Base-by-base conservation (phyloP, 495 filamentous ascomycete species). In the Aspergillus haitiensis region DNA sequence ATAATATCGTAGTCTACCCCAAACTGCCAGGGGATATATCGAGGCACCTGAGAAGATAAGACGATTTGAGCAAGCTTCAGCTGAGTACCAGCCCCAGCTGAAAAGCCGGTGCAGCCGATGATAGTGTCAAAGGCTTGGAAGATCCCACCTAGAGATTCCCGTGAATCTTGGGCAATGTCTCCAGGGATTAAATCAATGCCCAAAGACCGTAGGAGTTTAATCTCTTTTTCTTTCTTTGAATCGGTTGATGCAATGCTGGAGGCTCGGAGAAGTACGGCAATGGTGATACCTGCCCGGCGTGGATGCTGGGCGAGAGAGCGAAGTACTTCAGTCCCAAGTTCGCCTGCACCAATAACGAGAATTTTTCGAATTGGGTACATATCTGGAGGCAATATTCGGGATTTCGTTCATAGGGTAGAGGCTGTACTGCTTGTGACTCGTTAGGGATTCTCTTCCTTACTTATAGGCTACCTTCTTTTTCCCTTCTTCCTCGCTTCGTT, bases 21-120 rank as follows among this genome's bases (percentile, higher is more conserved):
- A 67, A 84, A 87, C 67, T 90, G 85, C 85, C 86, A 87, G 2
- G 86, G 84, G 12, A 87, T 68, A 60, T 79, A 87, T 7, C 79
- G 64, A 12, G 56, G 48, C 0, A 77, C 69, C 1, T 70, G 67
- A 0, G 82, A 82, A 9, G 60, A 57, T 5, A 88, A 69, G 0
- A 78, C 81, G 0, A 84, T 84, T 3, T 61, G 61, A 0, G 81
- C 71, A 32, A 86, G 56, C 50, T 83, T 84, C 0, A 74, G 31
- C 64, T 85, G 79, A 3, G 75, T 81, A 0, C 83, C 84, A 0
- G 73, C 47, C 0, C 80, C 75, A 7, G 77, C 69, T 2, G 71
- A 75, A 60, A 85, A 84, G 15, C 86, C 87, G 2, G 75, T 78
- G 67, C 77, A 81, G 52, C 78, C 72, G 58, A 88, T 77, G 9